These are phyloP conservation scores for Eurotiales sp. DNA, from an alignment of 2,329 filamentous ascomycete genomes.

Conservation along the genomic window DNA sequence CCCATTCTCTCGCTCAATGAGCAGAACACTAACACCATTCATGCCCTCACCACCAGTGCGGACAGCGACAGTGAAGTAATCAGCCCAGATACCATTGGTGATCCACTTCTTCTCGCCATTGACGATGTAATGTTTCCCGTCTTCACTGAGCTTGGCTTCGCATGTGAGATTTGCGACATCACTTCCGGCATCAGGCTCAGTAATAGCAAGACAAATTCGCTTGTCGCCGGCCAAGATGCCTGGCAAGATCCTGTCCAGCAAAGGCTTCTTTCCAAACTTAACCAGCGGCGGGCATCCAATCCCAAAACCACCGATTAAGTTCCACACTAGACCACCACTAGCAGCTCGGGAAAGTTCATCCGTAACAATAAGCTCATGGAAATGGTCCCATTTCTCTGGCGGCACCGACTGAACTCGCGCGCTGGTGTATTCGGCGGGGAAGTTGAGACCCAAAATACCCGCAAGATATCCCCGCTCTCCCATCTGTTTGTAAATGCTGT, in stretches of 20 bases:
- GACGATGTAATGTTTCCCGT: constrained; percentile 98
- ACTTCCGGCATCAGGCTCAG: constrained; percentile 89
- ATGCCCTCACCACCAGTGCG: constrained; percentile 84
- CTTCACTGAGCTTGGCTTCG: constrained; percentile 89
- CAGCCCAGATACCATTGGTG: constrained; percentile 93
- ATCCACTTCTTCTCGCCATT: constrained; percentile 99
- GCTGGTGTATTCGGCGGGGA: constrained; percentile 69
- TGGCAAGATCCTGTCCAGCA: constrained; percentile 84
- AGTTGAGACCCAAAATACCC: constrained; percentile 78
- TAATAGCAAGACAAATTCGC: constrained; percentile 95
- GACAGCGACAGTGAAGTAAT: constrained; percentile 97
- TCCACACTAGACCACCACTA: constrained; percentile 94
- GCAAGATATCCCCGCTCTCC: constrained; percentile 85
- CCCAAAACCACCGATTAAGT: constrained; percentile 91
- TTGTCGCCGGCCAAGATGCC: constrained; percentile 88
- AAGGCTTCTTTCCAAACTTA: constrained; percentile 82
- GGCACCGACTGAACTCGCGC: constrained; percentile 72
- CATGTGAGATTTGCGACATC: constrained; percentile 95
- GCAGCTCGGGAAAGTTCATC: constrained; percentile 88
- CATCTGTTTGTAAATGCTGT: constrained; percentile 91
- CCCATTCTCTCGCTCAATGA: constrained; percentile 80
- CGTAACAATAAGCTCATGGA: constrained; percentile 94
- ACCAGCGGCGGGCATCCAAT: constrained; percentile 89
- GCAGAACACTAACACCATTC: constrained; percentile 85
- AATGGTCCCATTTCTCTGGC: constrained; percentile 91